Base-by-base conservation (phyloP, 2,329 filamentous ascomycete species). In the Verticillium longisporum region DNA sequence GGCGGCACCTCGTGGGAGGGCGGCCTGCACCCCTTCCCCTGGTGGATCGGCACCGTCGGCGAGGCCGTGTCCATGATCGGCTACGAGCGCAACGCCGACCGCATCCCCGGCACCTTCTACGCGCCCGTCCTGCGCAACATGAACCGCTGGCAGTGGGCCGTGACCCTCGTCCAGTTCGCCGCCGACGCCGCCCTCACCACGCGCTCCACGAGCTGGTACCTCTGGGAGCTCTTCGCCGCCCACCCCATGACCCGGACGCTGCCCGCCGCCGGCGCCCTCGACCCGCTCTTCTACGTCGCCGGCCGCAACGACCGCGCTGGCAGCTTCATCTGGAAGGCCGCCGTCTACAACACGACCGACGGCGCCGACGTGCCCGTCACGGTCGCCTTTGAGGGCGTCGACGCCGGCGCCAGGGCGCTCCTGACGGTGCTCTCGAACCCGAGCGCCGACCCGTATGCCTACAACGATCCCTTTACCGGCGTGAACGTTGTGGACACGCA, bases 1-100 rank as follows among this genome's bases (percentile, higher is more conserved):
- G 80, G 80, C n/a, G 79, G 79, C 5, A 78, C 72, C 18, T 75
- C 75, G 63, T 83, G 79, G 75, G 65, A 71, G 1, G 78, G 78
- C 3, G 66, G 76, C 14, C 76, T 80, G 57, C 76, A 75, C 66
- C 70, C 73, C 38, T 83, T 77, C 65, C 82, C 78, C 1, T 84
- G 79, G 76, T 83, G 82, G 84, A 82, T 83, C 57, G 86, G 84
- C 32, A 77, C 82, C 9, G 83, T 90, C 2, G 81, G 81, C 14
- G 87, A 90, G 69, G 86, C 85, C 31, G 78, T 90, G n/a, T 86
- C 82, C 60, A 75, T 89, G 15, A 78, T 89, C 63, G 83, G 86
- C 18, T 83, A 84, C 34, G 87, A 90, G 77, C 79, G 87, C 61
- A 89, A 89, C 71, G 78, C 79, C 3, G 83, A 88, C 66, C 78